Evolutionary conservation across 345 rosid genomes (phyloP).

Genomic region (Geranium brycei): DNA sequence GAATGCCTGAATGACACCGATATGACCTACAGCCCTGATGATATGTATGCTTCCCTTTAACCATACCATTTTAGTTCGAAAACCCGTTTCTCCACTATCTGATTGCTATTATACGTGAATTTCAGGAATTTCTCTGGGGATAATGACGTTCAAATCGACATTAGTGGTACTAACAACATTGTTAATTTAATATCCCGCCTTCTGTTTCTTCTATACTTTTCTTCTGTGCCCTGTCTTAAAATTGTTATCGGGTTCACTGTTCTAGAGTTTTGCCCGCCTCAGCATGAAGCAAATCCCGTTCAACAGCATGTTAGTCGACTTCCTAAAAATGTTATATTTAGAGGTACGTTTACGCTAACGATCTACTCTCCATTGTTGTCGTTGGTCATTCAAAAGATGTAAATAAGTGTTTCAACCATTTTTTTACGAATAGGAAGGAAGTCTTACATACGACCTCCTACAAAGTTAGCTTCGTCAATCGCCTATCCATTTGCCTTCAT

Average conservation of each 20-base stretch:
- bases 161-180: constrained; percentile 30
- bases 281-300: constrained; percentile 25
- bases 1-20: constrained; percentile 7
- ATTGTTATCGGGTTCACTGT: constrained; percentile 6
- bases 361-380: background rate
- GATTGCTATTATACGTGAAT: constrained; percentile 12
- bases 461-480: constrained; percentile 64
- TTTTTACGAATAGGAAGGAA: constrained; percentile 45
- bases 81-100: constrained; percentile 11
- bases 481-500: constrained; percentile 87
- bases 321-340: constrained; percentile 53
- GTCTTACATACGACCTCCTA: constrained; percentile 46
- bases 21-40: background rate
- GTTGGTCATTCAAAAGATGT: no score
- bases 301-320: constrained; percentile 41
- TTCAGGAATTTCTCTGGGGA: constrained; percentile 40
- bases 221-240: background rate
- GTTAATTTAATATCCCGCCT: background rate
- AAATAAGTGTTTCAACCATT: background rate
- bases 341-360: constrained; percentile 34
- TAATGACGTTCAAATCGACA: constrained; percentile 42
- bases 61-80: constrained; percentile 10
- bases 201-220: no score
- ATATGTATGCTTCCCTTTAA: constrained; percentile 36
- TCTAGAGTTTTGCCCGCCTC: constrained; percentile 45